phyloP scores from a whole-genome alignment of 2,329 filamentous ascomycete genomes.

The Hyphodiscus sp. region DNA sequence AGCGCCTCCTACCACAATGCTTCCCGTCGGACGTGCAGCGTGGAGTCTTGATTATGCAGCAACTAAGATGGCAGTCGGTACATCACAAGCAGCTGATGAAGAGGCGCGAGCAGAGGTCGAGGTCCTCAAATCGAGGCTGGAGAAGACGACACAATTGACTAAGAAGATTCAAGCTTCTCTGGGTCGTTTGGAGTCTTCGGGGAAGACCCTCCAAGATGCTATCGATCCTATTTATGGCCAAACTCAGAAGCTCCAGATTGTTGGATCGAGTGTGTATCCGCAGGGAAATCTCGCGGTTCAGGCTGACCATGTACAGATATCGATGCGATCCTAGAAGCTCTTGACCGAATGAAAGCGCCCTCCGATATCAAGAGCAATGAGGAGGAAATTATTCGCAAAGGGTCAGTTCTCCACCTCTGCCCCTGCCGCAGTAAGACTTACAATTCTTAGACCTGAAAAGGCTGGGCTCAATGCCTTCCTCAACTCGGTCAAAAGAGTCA shows the following conservation, averaged over 20 bases:
- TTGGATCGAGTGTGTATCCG: constrained; percentile 62
- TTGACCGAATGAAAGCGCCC: constrained; percentile 84
- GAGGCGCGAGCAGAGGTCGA: constrained; percentile 65
- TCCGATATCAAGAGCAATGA: constrained; percentile 87
- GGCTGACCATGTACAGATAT: constrained; percentile 53
- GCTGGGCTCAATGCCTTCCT: constrained; percentile 80
- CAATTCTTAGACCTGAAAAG: constrained; percentile 58
- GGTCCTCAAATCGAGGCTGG: constrained; percentile 66
- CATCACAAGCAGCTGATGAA: constrained; percentile 43
- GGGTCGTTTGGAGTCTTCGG: constrained; percentile 75
- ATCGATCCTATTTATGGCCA: constrained; percentile 90
- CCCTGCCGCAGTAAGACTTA: constrained; percentile 13
- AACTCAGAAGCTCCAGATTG: constrained; percentile 80
- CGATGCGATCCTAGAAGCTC: constrained; percentile 76
- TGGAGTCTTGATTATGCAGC: constrained; percentile 19
- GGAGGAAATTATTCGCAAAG: constrained; percentile 81
- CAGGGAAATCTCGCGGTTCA: background rate
- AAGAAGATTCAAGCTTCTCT: constrained; percentile 93
- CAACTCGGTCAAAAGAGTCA: constrained; percentile 80
- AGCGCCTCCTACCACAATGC: constrained; percentile 2
- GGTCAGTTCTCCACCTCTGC: constrained; percentile 37
- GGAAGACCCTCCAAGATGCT: constrained; percentile 84
- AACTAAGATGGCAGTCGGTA: constrained; percentile 25
- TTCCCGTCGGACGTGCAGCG: constrained; percentile 9
- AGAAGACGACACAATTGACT: constrained; percentile 87